Percentiles rank a stretch among this genome's conserved stretches.
These are phyloP conservation scores for Phytophthora nicotianae DNA, from an alignment of 352 stramenopile species.

Conservation along the genomic window DNA sequence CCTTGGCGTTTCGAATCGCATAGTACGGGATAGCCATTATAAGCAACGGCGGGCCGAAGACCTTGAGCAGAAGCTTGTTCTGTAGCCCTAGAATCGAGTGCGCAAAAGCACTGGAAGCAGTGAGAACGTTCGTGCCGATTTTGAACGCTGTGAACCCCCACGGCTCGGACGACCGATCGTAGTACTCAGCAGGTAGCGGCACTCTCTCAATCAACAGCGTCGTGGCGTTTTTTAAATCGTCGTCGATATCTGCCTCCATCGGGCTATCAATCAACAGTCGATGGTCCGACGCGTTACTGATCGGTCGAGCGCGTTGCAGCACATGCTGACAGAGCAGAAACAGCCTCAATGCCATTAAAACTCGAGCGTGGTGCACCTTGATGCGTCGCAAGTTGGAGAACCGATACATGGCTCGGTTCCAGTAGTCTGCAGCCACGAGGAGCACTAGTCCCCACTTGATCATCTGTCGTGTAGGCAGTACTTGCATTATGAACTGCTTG, in stretches of 20 bases:
- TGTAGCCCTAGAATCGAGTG: conserved; percentile 69
- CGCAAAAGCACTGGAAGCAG: conserved; percentile 75
- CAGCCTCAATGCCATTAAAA: conserved; percentile 83
- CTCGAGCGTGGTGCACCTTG: conserved; percentile 84
- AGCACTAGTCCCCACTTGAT: conserved; percentile 67
- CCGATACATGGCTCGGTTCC: conserved; percentile 76
- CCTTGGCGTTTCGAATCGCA: conserved; percentile 71
- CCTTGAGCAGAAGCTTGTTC: conserved; percentile 67
- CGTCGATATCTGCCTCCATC: conserved; percentile 87
- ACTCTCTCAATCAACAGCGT: conserved; percentile 80
- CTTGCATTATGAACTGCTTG: conserved; percentile 63
- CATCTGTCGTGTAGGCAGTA: conserved; percentile 64
- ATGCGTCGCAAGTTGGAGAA: conserved; percentile 86
- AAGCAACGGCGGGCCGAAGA: conserved; percentile 65
- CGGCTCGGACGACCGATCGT: conserved; percentile 83
- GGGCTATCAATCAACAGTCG: conserved; percentile 83
- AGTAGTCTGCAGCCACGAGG: conserved; percentile 71
- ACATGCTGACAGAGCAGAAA: conserved; percentile 88
- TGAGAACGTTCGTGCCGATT: conserved; percentile 80
- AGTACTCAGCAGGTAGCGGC: conserved; percentile 81
- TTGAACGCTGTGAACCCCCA: conserved; percentile 85
- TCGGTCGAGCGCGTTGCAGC: conserved; percentile 71
- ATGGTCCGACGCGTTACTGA: conserved; percentile 75
- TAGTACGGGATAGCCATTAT: conserved; percentile 86
- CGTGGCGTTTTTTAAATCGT: conserved; percentile 87